Evolutionary conservation across 305 asterid genomes (phyloP).

Genomic region (Solanum hybrid): DNA sequence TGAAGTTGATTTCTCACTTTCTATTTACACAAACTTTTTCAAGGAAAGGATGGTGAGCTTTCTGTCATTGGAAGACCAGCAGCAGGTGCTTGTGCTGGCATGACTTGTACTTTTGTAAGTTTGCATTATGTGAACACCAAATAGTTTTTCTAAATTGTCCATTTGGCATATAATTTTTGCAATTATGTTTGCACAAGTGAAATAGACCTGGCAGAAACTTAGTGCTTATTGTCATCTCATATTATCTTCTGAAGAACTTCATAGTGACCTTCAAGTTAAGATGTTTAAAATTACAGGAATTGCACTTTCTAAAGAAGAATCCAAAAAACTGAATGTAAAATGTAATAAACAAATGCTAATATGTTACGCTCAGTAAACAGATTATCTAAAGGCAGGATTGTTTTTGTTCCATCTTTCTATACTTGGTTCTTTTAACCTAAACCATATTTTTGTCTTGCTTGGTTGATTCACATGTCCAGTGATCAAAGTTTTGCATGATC

Average conservation of each 20-base stretch:
- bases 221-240: not conserved
- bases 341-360: not conserved
- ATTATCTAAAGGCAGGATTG: not conserved
- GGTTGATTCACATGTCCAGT: not conserved
- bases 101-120: conserved; percentile 99
- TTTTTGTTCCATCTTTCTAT: not conserved
- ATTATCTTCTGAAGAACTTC: not conserved
- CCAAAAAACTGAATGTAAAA: not conserved
- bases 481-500: not conserved
- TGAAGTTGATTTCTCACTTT: not conserved
- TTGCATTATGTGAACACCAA: not conserved
- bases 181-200: not conserved
- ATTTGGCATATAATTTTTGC: not conserved
- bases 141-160: not conserved
- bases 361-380: not conserved
- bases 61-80: conserved; percentile 88
- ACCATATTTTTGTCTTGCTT: not conserved
- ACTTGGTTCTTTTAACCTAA: not conserved
- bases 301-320: not conserved
- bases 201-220: not conserved
- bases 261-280: not conserved
- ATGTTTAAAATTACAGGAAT: not conserved
- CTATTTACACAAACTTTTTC: conserved; percentile 51
- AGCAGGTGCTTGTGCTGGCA: conserved; percentile 99
- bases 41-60: conserved; percentile 68